Evolutionary conservation across 768 basidiomycete species (phyloP).

Genomic region (Porphyrellus cyaneotinctus): DNA sequence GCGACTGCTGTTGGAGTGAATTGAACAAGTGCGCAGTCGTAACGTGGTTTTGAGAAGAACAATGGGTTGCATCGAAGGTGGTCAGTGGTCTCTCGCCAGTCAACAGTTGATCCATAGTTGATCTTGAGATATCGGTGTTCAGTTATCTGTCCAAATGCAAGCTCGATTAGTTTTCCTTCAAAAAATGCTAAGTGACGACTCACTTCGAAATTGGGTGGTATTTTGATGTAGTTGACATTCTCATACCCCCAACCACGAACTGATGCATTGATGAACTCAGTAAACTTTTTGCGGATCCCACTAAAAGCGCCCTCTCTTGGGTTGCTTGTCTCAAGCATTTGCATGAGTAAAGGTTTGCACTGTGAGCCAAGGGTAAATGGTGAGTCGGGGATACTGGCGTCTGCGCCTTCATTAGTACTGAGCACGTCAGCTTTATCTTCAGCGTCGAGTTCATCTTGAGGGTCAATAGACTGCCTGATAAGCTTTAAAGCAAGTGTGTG

Average conservation of each 20-base stretch:
- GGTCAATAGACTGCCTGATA: not conserved
- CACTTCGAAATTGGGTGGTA: not conserved
- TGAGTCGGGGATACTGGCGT: no score
- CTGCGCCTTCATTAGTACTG: no score
- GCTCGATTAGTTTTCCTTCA: no score
- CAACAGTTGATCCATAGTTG: constrained; percentile 24
- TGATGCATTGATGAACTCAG: not conserved
- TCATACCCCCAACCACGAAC: not conserved
- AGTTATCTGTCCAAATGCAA: constrained; percentile 23
- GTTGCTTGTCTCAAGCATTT: not conserved
- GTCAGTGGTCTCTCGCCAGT: constrained; percentile 29
- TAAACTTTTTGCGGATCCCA: not conserved
- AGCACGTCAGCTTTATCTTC: no score
- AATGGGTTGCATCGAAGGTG: constrained; percentile 29
- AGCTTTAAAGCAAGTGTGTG: constrained; percentile 4
- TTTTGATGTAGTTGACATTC: not conserved
- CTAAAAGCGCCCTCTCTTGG: not conserved
- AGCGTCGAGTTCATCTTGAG: not conserved
- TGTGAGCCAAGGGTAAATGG: not conserved
- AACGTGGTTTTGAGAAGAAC: constrained; percentile 25
- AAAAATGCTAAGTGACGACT: not conserved
- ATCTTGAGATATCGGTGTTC: constrained; percentile 25
- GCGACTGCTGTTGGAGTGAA: not conserved
- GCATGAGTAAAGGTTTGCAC: not conserved
- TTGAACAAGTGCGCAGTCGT: constrained; percentile 27